Percentiles rank a stretch among this genome's conserved stretches.
These are phyloP conservation scores for Monascus ruber DNA, from an alignment of 2,329 filamentous ascomycete genomes.

Conservation along the genomic window DNA sequence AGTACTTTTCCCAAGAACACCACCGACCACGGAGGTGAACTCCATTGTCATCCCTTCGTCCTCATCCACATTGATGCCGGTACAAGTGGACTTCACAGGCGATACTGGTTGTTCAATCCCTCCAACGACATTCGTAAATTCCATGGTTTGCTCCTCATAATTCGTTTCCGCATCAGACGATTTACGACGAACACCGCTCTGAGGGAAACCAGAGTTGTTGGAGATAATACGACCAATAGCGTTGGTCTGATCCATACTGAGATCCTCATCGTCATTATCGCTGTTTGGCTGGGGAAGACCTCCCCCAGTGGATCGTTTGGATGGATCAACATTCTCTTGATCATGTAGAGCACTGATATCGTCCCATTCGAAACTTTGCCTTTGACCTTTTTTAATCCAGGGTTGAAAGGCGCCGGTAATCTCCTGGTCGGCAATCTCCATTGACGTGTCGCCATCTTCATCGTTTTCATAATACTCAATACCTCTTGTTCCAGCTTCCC, in stretches of 20 bases:
- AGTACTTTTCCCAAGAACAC: conserved; percentile 22
- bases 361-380: conserved; percentile 31
- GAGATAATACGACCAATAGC: conserved; percentile 69
- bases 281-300: conserved; percentile 10
- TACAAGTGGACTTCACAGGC: conserved; percentile 15
- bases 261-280: conserved; percentile 50
- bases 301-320: conserved; percentile 9
- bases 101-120: conserved; percentile 23
- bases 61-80: conserved; percentile 21
- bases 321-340: conserved; percentile 34
- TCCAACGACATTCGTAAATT: conserved; percentile 34
- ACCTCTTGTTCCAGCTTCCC: conserved; percentile 61
- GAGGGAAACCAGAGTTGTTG: conserved; percentile 21
- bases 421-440: conserved; percentile 61
- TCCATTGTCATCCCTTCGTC: conserved; percentile 40
- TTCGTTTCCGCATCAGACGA: conserved; percentile 32
- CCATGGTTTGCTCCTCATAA: conserved; percentile 38
- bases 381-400: conserved; percentile 35
- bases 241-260: conserved; percentile 90
- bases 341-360: conserved; percentile 32
- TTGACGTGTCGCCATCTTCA: conserved; percentile 58
- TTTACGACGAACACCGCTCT: conserved; percentile 32
- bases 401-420: conserved; percentile 39
- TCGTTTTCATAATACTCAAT: conserved; percentile 43
- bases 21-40: conserved; percentile 35